Base-by-base conservation (phyloP, 2,329 filamentous ascomycete species). In the Lojkania enalia region DNA sequence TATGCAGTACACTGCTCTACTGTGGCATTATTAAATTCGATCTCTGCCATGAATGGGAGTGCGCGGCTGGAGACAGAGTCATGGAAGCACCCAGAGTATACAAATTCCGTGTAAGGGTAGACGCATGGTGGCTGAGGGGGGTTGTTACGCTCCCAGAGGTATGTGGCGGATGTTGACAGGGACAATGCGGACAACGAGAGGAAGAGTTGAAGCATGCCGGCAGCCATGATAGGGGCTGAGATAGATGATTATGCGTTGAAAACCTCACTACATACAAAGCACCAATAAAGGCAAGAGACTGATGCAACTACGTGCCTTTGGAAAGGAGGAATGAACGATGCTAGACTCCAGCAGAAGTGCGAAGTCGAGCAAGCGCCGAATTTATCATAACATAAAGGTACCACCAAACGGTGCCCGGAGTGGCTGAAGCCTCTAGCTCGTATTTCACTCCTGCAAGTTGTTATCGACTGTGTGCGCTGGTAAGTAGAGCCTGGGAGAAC, bases 1-100 rank as follows among this genome's bases (percentile, higher is more conserved):
- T 64, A 66, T 39, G 65, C 60, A 40, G 61, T 60, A 51, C 68
- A 71, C 14, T 45, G 57, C 51, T 68, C 60, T 3, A 70, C 56
- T 0, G 68, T 71, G 51, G 68, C 67, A 23, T 63, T 66, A 41
- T 55, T 44, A 20, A 50, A 57, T 14, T 61, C 49, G 4, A 67
- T 45, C 20, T 55, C 54, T 18, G 56, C 52, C 35, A 38, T 42
- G 38, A 61, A 69, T 9, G 62, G 53, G 4, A 70, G 55, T 35
- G 64, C 49, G 7, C 56, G 66, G 50, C 29, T 48, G 29, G 39
- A 39, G 23, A 58, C 53, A 14, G 50, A 48, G 39, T 69, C 65
- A 14, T 39, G 5, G 41, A 59, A 71, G 47, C 68, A 71, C 32
- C 67, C 68, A 13, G 61, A 59, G 46, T 69, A 70, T 4, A 61